Percentiles rank a stretch among this genome's conserved stretches.
phyloP scores from a whole-genome alignment of 2,329 filamentous ascomycete species.

The Trichoderma atroviride region DNA sequence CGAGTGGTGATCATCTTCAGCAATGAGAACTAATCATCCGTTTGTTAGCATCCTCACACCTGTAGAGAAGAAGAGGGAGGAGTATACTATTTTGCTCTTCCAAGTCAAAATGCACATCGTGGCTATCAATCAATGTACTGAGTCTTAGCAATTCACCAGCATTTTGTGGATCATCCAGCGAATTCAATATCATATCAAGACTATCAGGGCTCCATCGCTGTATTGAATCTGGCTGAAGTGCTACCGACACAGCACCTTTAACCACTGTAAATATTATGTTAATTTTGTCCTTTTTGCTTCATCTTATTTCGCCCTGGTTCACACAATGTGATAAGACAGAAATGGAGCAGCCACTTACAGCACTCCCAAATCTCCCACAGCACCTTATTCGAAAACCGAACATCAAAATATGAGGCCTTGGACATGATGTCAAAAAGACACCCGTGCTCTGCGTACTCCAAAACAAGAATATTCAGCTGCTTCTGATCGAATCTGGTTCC shows the following conservation, averaged over 20 bases:
- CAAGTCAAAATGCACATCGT: conserved; percentile 38
- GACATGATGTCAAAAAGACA: conserved; percentile 31
- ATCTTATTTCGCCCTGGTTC: not conserved
- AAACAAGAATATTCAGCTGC: conserved; percentile 29
- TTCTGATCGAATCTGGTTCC: conserved; percentile 1
- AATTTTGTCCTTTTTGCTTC: conserved; percentile 6
- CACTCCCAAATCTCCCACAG: conserved; percentile 40
- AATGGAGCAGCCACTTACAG: conserved; percentile 30
- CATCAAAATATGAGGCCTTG: conserved; percentile 18
- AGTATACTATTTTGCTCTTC: conserved; percentile 37
- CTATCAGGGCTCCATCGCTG: not conserved
- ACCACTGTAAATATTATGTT: conserved; percentile 32
- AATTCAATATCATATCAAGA: conserved; percentile 20
- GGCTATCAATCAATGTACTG: conserved; percentile 25
- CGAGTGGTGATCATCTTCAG: conserved; percentile 27
- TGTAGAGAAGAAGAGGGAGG: not conserved
- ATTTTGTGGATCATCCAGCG: conserved; percentile 8
- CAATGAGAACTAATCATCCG: conserved; percentile 31
- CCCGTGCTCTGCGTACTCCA: conserved; percentile 36
- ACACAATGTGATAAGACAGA: no score
- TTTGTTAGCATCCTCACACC: conserved; percentile 8
- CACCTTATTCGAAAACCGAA: conserved; percentile 29
- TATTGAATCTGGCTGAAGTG: conserved; percentile 31
- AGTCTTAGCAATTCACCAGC: conserved; percentile 5
- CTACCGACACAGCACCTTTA: conserved; percentile 35